Evolutionary conservation across 2,329 filamentous ascomycete genomes (phyloP), one percentile per base, ranked within the genome.

Genomic region (Neofusicoccum umdonicola): DNA sequence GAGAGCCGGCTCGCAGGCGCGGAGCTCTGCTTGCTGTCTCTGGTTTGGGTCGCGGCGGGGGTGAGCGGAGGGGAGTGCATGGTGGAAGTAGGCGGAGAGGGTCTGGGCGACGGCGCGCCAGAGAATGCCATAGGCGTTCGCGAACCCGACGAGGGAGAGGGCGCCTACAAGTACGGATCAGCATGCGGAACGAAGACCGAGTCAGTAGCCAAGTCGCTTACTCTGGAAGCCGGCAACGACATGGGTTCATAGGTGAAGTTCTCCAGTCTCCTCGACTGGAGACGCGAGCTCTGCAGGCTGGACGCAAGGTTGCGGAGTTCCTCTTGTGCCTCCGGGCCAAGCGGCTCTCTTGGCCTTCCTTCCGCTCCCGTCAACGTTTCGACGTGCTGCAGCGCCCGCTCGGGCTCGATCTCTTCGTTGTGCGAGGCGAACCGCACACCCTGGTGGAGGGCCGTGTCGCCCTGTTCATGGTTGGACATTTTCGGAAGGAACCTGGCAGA

Each of bases 181-280:
- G 37, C 63, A 54, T 58, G 52, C 48, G 63, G 54, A 48, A 48
- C 52, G 63, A 64, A 60, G 48, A 35, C 63, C 37, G 52, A 60
- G 45, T 54, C 44, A 47, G 22, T 45, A 17, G 39, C 47, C 35
- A 39, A 63, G 44, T 60, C 69, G 85, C 90, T 79, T 87, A 94
- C 92, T 79, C 91, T 86, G 51, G 92, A 94, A 37, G 87, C 84
- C 42, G 95, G 94, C 61, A 98, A 83, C 41, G 95, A 98, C 68
- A 97, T 88, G 39, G 94, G 90, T 75, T 97, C 93, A 73, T 93
- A 98, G 48, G 90, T 88, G 78, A 92, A 96, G 74, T 93, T 91
- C 74, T 90, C 90, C 82, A 96, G 87, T 68, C 93, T 87, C 65
- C 88, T 85, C 71, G 93, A 90, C 79, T 97, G 93, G 67, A 97